A percentile compares a stretch with the other conserved stretches of the same genome.
Evolutionary conservation across 768 basidiomycete genomes (phyloP).

Genomic region (Leucocoprinus sp.): DNA sequence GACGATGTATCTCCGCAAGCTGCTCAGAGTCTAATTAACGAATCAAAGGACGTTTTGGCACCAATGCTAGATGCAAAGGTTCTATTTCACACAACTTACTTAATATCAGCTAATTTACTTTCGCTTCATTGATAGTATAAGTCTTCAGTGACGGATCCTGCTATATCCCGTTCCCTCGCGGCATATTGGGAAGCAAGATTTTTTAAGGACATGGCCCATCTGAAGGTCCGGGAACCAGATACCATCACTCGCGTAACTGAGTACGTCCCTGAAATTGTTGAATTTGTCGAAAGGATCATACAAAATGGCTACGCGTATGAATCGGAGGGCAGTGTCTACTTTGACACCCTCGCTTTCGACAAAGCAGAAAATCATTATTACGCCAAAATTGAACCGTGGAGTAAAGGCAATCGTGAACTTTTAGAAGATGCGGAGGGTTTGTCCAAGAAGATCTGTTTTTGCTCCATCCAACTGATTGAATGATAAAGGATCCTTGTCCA

Average conservation of each 20-base stretch:
- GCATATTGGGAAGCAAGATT: conserved; percentile 86
- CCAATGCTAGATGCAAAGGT: conserved; percentile 70
- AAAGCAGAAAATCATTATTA: conserved; percentile 71
- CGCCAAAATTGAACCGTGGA: conserved; percentile 94
- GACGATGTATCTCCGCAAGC: conserved; percentile 33
- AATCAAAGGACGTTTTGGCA: conserved; percentile 71
- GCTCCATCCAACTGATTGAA: conserved; percentile 4
- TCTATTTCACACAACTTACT: neutral
- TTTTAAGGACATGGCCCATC: conserved; percentile 86
- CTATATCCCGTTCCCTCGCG: conserved; percentile 74
- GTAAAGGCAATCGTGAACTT: conserved; percentile 85
- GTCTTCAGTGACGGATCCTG: conserved; percentile 76
- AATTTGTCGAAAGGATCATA: conserved; percentile 80
- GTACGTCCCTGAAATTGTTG: conserved; percentile 91
- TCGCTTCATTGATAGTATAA: conserved; percentile 44
- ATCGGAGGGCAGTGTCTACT: conserved; percentile 78
- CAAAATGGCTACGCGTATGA: conserved; percentile 76
- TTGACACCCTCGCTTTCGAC: conserved; percentile 81
- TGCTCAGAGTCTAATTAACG: conserved; percentile 58
- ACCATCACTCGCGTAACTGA: conserved; percentile 93
- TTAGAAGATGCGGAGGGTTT: conserved; percentile 90
- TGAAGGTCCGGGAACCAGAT: conserved; percentile 82
- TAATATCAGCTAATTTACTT: conserved; percentile 8
- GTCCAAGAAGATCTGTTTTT: neutral
- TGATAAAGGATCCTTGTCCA: conserved; percentile 29